Base-by-base conservation (phyloP, 768 basidiomycete genomes). In the Holtermanniella nyarrowii region DNA sequence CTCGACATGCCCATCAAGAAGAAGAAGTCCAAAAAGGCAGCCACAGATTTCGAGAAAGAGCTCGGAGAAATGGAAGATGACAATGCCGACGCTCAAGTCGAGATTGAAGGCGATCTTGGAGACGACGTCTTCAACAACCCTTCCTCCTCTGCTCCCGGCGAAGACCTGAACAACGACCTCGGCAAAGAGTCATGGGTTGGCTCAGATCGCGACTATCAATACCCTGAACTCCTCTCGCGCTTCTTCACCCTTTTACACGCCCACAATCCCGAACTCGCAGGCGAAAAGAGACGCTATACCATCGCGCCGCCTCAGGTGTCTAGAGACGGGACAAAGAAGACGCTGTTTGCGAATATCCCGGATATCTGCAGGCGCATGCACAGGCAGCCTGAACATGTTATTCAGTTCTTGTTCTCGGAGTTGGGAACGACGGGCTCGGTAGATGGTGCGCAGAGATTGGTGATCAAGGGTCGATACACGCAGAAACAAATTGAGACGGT, bases 281-380 rank as follows among this genome's bases (percentile, higher is more conserved):
- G 83, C 37, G 85, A 84, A 70, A 96, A 90, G 76, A 85, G 90
- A 21, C 69, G 73, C 57, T 95, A 96, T 76, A 96, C 89, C 18
- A 93, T 99, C 60, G 88, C 88, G 0, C 95, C 95, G 13, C 95
- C 95, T 14, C 85, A 86, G 55, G 83, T 96, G 46, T 82, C 85
- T 69, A 80, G 88, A 64, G 95, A 99, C 78, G 95, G 77, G n/a
- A 91, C 90, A 76, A 96, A 96, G 75, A 91, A 90, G 74, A 83
- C 88, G 42, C 86, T 96, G 58, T 99, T 99, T 60, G 86, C 90
- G 60, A 99, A 99, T 73, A 79, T 99, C 52, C 82, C 83, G 55
- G 93, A 99, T 68, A 99, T 99, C 58, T 97, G 93, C 80, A 89
- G 85, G 74, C 83, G 87, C 68, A 97, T 99, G 93, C 93, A 95